Conservation (phyloP, 148 eudicot species). For the Pouteria glomerata region DNA sequence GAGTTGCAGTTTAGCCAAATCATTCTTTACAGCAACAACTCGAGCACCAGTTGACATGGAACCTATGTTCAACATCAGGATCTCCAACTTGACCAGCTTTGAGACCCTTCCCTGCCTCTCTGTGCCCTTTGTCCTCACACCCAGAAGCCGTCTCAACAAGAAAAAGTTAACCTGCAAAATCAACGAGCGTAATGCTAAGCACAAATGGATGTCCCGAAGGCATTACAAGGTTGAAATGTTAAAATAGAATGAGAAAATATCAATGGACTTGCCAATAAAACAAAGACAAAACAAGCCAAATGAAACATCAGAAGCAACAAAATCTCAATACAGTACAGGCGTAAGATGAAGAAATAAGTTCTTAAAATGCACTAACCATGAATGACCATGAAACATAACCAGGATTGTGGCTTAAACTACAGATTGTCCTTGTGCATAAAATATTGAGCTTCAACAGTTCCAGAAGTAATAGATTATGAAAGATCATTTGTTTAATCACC, state of each 20-base stretch:
- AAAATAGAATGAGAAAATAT: not conserved
- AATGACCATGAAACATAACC: not conserved
- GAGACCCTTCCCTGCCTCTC: constrained; percentile 91
- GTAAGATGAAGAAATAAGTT: not conserved
- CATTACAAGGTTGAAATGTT: too few relatives aligned
- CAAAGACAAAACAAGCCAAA: not conserved
- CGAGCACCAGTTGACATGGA: constrained; percentile 97
- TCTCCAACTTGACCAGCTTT: constrained; percentile 77
- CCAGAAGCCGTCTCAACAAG: constrained; percentile 77
- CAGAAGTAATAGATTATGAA: not conserved
- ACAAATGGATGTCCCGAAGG: not conserved
- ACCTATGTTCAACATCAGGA: constrained; percentile 92
- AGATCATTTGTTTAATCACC: constrained; percentile 44
- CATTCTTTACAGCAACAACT: constrained; percentile 80
- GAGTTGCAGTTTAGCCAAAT: constrained; percentile 80
- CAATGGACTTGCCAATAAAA: not conserved
- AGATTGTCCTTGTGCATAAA: not conserved
- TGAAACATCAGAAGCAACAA: not conserved
- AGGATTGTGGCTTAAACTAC: constrained; percentile 1
- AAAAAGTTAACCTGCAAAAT: constrained; percentile 83
- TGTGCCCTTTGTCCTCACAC: constrained; percentile 87
- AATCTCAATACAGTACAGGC: not conserved
- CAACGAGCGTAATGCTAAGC: not conserved
- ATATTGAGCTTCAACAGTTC: not conserved
- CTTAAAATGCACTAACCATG: not conserved